Evolutionary conservation across 139 green algal genomes (phyloP).

Genomic region (Chlamydomonas incerta): DNA sequence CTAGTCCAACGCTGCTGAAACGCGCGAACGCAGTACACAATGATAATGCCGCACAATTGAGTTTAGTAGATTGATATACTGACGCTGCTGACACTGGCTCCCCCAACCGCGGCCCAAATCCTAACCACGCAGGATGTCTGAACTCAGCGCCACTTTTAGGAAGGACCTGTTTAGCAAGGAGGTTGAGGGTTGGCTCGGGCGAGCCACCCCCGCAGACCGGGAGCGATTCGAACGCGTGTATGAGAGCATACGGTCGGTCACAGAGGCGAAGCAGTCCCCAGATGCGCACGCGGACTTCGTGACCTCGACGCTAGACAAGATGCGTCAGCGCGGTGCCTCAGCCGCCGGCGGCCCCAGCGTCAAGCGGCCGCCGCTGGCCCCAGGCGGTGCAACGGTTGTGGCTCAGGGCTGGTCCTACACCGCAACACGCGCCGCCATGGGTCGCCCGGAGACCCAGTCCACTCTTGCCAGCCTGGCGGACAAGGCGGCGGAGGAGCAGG

Average conservation of each 20-base stretch:
- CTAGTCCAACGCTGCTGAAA: no score
- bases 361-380: background rate
- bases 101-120: no score
- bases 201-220: background rate
- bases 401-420: slow-evolving; percentile 36
- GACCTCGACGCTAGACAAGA: background rate
- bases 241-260: slow-evolving; percentile 12
- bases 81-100: no score
- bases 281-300: background rate
- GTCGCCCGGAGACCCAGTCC: background rate
- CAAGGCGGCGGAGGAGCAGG: background rate
- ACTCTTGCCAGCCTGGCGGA: background rate
- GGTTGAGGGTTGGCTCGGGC: slow-evolving; percentile 10
- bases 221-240: slow-evolving; percentile 25
- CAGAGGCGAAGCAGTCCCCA: background rate
- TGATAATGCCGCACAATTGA: no score
- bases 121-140: no score
- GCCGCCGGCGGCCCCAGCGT: background rate
- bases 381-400: background rate
- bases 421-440: slow-evolving; percentile 5
- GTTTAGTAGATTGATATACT: no score
- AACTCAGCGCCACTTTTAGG: no score
- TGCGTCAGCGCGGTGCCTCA: background rate
- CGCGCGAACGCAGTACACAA: no score
- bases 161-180: slow-evolving; percentile 12